Evolutionary conservation across 2,329 filamentous ascomycete genomes (phyloP), one percentile per base, ranked within the genome.

Genomic region (Talaromyces sp.): DNA sequence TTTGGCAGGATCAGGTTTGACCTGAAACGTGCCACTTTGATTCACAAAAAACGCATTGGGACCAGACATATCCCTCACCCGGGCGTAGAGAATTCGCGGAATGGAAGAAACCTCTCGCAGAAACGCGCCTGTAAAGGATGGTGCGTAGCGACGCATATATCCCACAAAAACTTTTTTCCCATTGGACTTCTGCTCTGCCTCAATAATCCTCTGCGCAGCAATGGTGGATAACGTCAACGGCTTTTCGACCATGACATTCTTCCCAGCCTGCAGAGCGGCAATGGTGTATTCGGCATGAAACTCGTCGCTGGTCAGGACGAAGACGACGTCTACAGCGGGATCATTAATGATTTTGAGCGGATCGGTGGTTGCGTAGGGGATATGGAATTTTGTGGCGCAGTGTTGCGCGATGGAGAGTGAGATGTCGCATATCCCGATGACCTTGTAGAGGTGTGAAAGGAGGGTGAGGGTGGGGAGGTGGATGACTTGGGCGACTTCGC

Each of bases 61-160:
- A 0, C 83, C 84, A 4, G 80, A 78, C 61, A 85, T 81, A 65
- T 81, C 78, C 39, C 73, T 64, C 19, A 68, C 72, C 17, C 83
- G 72, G 0, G 80, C 84, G 63, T 87, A 86, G 19, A 77, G 69
- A 11, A 87, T 81, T 50, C 78, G 74, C 0, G 75, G 76, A 33
- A 85, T 76, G 0, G 67, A 69, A 0, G 72, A 77, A 0, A 87
- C 71, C 61, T 87, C 84, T 7, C 72, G 67, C 59, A 78, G 73
- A 40, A 86, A 76, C 0, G 80, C 78, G 22, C 81, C 75, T 0
- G 75, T 69, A 61, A 85, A 85, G 0, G 78, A 76, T 0, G 79
- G 70, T 0, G 84, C 83, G 63, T 85, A 85, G n/a, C 84, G 76
- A 19, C 84, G 74, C 76, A 84, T 84, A 57, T 82, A 84, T 1